Evolutionary conservation across 108 stramenopile species (phyloP).

Genomic region (Ochromonas danica): DNA sequence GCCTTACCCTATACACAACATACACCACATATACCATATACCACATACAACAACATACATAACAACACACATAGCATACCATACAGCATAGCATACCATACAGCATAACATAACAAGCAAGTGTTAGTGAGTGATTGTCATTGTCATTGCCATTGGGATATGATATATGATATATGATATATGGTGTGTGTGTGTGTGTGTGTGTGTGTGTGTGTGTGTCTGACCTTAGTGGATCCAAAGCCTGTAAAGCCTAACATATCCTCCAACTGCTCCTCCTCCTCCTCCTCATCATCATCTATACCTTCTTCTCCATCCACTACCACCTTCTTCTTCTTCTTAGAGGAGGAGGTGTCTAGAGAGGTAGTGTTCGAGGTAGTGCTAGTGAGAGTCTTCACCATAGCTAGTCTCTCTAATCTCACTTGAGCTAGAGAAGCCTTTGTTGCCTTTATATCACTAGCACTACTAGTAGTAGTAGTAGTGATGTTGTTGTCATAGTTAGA

Average conservation of each 20-base stretch:
- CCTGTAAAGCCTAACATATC: not conserved
- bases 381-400: not conserved
- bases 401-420: no score
- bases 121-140: no score
- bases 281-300: constrained; percentile 5
- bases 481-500: no score
- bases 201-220: no score
- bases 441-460: no score
- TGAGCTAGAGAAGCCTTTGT: no score
- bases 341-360: not conserved
- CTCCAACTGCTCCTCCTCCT: constrained; percentile 1
- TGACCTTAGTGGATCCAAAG: not conserved
- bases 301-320: not conserved
- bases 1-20: not conserved
- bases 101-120: no score
- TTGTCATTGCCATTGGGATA: no score
- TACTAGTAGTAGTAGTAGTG: no score
- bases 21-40: not conserved
- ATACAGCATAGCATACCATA: no score
- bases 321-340: not conserved
- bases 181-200: no score
- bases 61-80: not conserved
- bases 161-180: no score
- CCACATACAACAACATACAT: not conserved
- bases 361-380: not conserved